Evolutionary conservation across 2,329 filamentous ascomycete species (phyloP).

Genomic region (Colletotrichum trifolii): DNA sequence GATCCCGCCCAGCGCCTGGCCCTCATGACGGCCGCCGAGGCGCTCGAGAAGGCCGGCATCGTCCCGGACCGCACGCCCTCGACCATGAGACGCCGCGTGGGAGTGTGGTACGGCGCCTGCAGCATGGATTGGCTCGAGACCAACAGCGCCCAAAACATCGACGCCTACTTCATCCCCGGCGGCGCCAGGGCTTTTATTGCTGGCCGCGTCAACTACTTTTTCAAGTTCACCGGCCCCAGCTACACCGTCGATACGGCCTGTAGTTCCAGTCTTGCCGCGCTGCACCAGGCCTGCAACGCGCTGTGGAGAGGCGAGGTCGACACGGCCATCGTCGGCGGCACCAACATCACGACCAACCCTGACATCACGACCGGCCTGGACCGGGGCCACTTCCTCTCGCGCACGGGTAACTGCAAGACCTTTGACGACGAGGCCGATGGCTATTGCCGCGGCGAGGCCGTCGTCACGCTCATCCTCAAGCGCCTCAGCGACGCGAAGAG

Average conservation of each 20-base stretch:
- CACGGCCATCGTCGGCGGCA: conserved; percentile 81
- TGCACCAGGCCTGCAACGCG: conserved; percentile 76
- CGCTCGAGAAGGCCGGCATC: conserved; percentile 80
- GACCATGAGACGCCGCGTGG: conserved; percentile 68
- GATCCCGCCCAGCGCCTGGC: conserved; percentile 82
- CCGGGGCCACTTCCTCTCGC: conserved; percentile 81
- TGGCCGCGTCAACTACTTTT: conserved; percentile 80
- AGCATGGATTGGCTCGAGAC: conserved; percentile 85
- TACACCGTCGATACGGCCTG: conserved; percentile 81
- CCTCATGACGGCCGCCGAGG: conserved; percentile 81
- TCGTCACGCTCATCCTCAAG: conserved; percentile 81
- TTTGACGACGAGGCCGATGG: conserved; percentile 85
- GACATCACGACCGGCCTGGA: conserved; percentile 82
- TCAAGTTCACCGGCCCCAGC: conserved; percentile 79
- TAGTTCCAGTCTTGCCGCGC: conserved; percentile 78
- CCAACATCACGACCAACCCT: conserved; percentile 83
- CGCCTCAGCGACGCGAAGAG: conserved; percentile 80
- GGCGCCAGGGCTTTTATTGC: conserved; percentile 62
- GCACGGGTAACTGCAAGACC: conserved; percentile 81
- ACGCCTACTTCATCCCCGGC: conserved; percentile 65
- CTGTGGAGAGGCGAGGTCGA: conserved; percentile 82
- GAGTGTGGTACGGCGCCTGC: conserved; percentile 80
- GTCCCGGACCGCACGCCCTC: conserved; percentile 75
- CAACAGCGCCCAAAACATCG: conserved; percentile 76
- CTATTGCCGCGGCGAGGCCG: conserved; percentile 83